phyloP scores from a whole-genome alignment of 2,329 filamentous ascomycete genomes.

The Diplodia sapinea region DNA sequence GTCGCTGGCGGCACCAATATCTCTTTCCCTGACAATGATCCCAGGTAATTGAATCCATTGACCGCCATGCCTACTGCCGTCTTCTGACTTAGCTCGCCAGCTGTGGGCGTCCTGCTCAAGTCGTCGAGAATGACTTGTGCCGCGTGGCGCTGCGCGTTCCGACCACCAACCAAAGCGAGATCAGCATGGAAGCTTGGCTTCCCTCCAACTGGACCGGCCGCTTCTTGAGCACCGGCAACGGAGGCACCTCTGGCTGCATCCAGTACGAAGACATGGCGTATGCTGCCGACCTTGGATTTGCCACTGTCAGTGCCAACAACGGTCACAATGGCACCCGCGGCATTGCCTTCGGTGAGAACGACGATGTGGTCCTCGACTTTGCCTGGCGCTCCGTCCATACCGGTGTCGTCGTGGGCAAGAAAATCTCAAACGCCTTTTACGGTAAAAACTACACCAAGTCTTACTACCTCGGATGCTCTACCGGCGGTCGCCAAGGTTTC shows the following conservation, averaged over 20 bases:
- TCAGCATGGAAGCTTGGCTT: slow-evolving; percentile 54
- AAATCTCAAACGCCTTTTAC: slow-evolving; percentile 51
- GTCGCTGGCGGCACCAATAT: slow-evolving; percentile 50
- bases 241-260: slow-evolving; percentile 50
- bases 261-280: slow-evolving; percentile 50
- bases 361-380: slow-evolving; percentile 56
- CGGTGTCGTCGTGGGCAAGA: slow-evolving; percentile 48
- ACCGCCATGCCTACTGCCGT: no score
- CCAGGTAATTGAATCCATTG: neutral
- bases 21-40: slow-evolving; percentile 25
- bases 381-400: slow-evolving; percentile 55
- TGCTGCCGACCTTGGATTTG: slow-evolving; percentile 47
- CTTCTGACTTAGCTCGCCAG: neutral
- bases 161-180: slow-evolving; percentile 50
- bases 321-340: slow-evolving; percentile 54
- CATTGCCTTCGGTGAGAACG: slow-evolving; percentile 50
- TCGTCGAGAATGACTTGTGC: slow-evolving; percentile 49
- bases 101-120: slow-evolving; percentile 45
- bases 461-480: slow-evolving; percentile 48
- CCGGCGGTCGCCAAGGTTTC: slow-evolving; percentile 45
- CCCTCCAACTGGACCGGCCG: slow-evolving; percentile 51
- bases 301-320: slow-evolving; percentile 50
- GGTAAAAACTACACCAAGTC: slow-evolving; percentile 49
- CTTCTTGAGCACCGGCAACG: slow-evolving; percentile 50
- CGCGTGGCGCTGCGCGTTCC: slow-evolving; percentile 51